Evolutionary conservation across 108 stramenopile genomes (phyloP).

Genomic region (Pseudonitzschia multiseries): DNA sequence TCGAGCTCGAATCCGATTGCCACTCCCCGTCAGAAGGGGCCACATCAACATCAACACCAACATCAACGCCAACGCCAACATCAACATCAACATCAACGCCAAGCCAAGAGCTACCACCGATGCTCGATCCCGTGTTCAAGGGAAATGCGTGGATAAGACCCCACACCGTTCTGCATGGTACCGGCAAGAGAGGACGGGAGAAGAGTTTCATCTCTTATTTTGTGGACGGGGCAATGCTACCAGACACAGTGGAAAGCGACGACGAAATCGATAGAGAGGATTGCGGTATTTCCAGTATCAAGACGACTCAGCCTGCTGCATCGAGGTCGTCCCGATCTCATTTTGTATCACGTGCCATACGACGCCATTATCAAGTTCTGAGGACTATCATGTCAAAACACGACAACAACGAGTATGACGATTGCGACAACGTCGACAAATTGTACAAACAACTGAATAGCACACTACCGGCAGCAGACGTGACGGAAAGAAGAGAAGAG

Average conservation of each 20-base stretch:
- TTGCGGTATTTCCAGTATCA: neutral
- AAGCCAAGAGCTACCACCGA: neutral
- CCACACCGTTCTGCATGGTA: slow-evolving; percentile 31
- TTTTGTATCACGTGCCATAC: slow-evolving; percentile 14
- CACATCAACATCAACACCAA: neutral
- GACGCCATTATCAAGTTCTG: slow-evolving; percentile 29
- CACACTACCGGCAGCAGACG: neutral
- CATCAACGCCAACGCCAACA: neutral
- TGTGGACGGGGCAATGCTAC: neutral
- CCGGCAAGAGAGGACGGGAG: slow-evolving; percentile 22
- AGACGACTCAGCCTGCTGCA: no score
- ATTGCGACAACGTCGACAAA: slow-evolving; percentile 8
- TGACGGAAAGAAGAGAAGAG: neutral
- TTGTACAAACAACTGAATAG: neutral
- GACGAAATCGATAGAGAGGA: neutral
- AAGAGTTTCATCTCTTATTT: neutral
- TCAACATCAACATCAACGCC: neutral
- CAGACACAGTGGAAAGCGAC: slow-evolving; percentile 21
- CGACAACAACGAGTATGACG: slow-evolving; percentile 19
- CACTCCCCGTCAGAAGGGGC: neutral
- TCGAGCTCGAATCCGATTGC: neutral
- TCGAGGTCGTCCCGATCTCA: slow-evolving; percentile 19
- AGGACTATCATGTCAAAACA: slow-evolving; percentile 9
- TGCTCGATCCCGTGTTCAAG: slow-evolving; percentile 25
- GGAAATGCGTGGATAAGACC: slow-evolving; percentile 62